Base-by-base conservation (phyloP, 1,284 basidiomycete genomes). In the Cerrena zonata region DNA sequence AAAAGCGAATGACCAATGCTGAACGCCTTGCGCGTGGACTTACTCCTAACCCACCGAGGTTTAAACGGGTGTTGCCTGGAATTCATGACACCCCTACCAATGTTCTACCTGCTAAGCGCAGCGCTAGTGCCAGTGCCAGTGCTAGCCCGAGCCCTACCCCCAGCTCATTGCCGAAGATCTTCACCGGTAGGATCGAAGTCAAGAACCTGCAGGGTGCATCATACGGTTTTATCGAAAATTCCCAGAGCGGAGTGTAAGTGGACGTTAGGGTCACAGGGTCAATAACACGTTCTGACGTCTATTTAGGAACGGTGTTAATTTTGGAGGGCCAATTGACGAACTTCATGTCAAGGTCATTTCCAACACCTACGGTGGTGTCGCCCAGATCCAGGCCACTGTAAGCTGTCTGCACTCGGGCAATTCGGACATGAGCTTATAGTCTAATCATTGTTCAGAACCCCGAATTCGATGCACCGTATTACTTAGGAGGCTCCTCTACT, bases 221-320 rank as follows among this genome's bases (percentile, higher is more conserved):
- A 19, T 51, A 69, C 12, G 74, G 73, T 12, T 63, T 61, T 52
- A 62, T 76, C 19, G 65, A 65, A 47, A 72, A 72, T 53, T 59
- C 62, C 47, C 60, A 63, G 26, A 47, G 36, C 58, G 63, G 47
- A 51, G 59, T 48, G 64, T 62, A 41, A 60, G 67, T 38, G 64
- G 58, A 55, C 19, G 10, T 5, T 45, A 10, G n/a, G n/a, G n/a
- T n/a, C n/a, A n/a, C n/a, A n/a, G 19, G 24, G 39, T 25, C 48
- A n/a, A 44, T 19, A 24, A 36, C 43, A 13, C 12, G 30, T 45
- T 23, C 15, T 21, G 40, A 15, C 43, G 72, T 71, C 13, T 24
- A 7, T 19, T 15, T 27, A 56, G 54, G 53, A 60, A 61, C 45
- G 69, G 69, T 18, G 51, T 71, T 40, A 69, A 69, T 52, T 56